Base-by-base conservation (phyloP, 2,329 filamentous ascomycete species). In the Polytolypa hystricis region DNA sequence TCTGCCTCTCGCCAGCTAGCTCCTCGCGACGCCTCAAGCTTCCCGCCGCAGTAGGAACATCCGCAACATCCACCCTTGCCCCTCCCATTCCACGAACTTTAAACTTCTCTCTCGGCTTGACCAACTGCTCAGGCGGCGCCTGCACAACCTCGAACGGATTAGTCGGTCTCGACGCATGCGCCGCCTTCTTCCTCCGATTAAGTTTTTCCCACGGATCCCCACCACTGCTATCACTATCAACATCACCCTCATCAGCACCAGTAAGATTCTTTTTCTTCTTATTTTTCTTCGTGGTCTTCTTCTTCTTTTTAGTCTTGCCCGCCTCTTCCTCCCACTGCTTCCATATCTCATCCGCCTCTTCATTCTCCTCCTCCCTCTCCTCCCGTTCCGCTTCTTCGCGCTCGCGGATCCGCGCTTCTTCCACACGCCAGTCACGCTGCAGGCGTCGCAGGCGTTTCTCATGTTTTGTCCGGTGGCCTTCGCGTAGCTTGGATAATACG, bases 181-280 rank as follows among this genome's bases (percentile, higher is more conserved):
- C 61, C 47, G 75, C 72, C 17, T 74, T 77, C 39, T 77, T 67
- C 61, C 77, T 77, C 54, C 70, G 70, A 54, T 80, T 79, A 46
- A 94, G 58, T 42, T 75, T 75, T 29, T 73, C 77, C 84, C 84
- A 93, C 1, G 84, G 83, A 56, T 89, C 84, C 30, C 79, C 77
- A 7, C 77, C 73, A n/a, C n/a, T n/a, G 35, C 77, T 69, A 28
- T 69, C 67, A 17, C 65, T 67, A 31, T 54, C 62, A 4, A 36
- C 49, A 40, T 64, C 63, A 12, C 25, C 38, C 4, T 31, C 47
- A 14, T 38, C 33, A 35, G 62, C 61, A 41, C 61, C 60, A 71
- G 66, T 71, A 81, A 85, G 48, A 87, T 61, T 59, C 74, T 35
- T 83, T 79, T 37, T 68, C 54, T 53, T 72, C 67, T 40, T 73